These are phyloP conservation scores for Allium fistulosum DNA, from an alignment of 106 monocot species.

Conservation along the genomic window DNA sequence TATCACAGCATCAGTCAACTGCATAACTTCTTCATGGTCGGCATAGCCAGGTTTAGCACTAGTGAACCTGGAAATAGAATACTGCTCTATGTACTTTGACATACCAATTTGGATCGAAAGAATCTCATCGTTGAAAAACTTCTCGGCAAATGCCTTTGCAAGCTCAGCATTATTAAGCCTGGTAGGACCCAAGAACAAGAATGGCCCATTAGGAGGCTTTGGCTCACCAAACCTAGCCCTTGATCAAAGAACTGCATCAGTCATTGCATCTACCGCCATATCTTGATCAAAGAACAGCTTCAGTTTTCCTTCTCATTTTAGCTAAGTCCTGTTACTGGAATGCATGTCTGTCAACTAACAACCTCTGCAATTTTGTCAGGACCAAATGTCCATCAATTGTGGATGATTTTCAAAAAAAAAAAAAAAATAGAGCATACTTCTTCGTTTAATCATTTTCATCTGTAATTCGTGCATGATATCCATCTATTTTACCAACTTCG, in stretches of 20 bases:
- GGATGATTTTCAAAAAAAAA: too few relatives aligned
- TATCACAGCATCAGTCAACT: slow-evolving; percentile 56
- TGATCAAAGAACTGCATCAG: slow-evolving; percentile 76
- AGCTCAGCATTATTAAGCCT: slow-evolving; percentile 96
- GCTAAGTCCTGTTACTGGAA: slow-evolving; percentile 84
- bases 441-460: too few relatives aligned
- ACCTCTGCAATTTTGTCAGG: too few relatives aligned
- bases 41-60: slow-evolving; percentile 90
- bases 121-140: slow-evolving; percentile 79
- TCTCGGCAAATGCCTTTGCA: slow-evolving; percentile 87
- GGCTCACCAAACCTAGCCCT: slow-evolving; percentile 74
- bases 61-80: slow-evolving; percentile 73
- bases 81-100: too few relatives aligned
- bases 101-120: slow-evolving; percentile 74
- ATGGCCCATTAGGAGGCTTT: slow-evolving; percentile 85
- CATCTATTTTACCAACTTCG: too few relatives aligned
- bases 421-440: too few relatives aligned
- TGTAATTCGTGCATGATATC: too few relatives aligned
- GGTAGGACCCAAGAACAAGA: slow-evolving; percentile 82
- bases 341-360: too few relatives aligned
- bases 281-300: slow-evolving; percentile 71
- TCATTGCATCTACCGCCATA: slow-evolving; percentile 70
- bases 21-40: slow-evolving; percentile 64
- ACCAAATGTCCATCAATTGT: too few relatives aligned
- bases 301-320: slow-evolving; percentile 84